Evolutionary conservation across 768 basidiomycete genomes (phyloP), one percentile per base, ranked within the genome.

Genomic region (Tubosaeta sp.): DNA sequence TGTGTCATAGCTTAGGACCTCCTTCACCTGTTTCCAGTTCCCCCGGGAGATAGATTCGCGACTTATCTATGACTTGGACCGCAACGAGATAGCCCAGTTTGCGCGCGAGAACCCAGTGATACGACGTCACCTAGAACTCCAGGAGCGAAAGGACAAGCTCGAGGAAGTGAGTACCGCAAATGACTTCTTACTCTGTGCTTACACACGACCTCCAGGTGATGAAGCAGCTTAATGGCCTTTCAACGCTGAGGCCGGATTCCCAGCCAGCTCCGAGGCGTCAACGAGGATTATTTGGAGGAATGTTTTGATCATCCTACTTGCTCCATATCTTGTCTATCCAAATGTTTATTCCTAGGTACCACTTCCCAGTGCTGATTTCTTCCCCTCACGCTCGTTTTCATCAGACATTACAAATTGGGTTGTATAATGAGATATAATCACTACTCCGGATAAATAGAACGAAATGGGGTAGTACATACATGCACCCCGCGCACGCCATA

Each of bases 21-120:
- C 11, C 39, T 39, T 56, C 26, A 56, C 22, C 50, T n/a, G 2
- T 12, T 29, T 52, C 6, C 55, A 97, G 90, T 97, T 99, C 76
- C 95, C 97, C 55, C 85, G 95, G 31, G 95, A 97, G 72, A 97
- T 99, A 52, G 95, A 98, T 68, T 90, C 91, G 19, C 81, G 94
- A 25, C 72, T 99, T 46, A 78, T 95, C 27, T 97, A 97, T 61
- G 90, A 95, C 66, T 78, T 97, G n/a, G 88, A 97, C 66, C 85
- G 92, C 1, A 81, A 78, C 44, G 93, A 97, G 67, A 93, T 97
- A 38, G 73, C 86, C 31, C 83, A 85, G 54, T 99, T 99, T 71
- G 95, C 97, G 1, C 82, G 91, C 43, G 95, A 99, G 77, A 98
- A 99, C 66, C 97, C 95, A 0, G 72, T 73, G n/a, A 83, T 99